Evolutionary conservation across 352 stramenopile species (phyloP).

Genomic region (Globisporangium cylindrosporum): DNA sequence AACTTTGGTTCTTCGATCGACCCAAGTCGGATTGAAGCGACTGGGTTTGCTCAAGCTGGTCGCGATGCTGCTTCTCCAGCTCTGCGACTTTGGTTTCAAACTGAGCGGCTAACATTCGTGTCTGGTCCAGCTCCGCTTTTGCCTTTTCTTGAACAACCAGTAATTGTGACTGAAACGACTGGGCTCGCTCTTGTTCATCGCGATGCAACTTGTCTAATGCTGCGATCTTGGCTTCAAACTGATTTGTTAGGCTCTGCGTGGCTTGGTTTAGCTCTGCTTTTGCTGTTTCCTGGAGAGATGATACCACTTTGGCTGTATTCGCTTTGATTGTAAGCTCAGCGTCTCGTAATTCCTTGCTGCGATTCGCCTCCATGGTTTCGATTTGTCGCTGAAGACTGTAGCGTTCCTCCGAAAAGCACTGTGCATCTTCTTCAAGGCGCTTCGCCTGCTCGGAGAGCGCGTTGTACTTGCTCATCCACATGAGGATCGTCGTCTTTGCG

Average conservation of each 20-base stretch:
- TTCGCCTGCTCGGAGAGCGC: constrained; percentile 28
- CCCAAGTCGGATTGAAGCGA: constrained; percentile 11
- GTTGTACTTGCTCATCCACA: constrained; percentile 74
- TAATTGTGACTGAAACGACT: not conserved
- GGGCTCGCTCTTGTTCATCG: not conserved
- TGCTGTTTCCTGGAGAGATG: not conserved
- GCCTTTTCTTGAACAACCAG: not conserved
- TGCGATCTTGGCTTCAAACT: constrained; percentile 19
- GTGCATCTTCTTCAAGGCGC: constrained; percentile 28
- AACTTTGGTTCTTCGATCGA: constrained; percentile 18
- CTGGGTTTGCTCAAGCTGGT: not conserved
- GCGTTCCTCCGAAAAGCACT: constrained; percentile 30
- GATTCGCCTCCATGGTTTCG: constrained; percentile 18
- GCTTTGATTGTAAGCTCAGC: not conserved
- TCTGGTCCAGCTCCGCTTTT: not conserved
- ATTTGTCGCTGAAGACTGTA: constrained; percentile 27
- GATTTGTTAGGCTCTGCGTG: not conserved
- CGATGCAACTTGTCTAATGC: constrained; percentile 3
- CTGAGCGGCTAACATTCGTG: not conserved
- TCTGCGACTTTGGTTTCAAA: constrained; percentile 18
- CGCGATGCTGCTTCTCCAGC: constrained; percentile 3
- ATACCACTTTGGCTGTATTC: not conserved
- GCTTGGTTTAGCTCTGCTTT: not conserved
- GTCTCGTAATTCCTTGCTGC: constrained; percentile 9
- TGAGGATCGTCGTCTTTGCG: constrained; percentile 55